Conservation (phyloP, 2,329 filamentous ascomycete species). For the Monilinia fructicola region DNA sequence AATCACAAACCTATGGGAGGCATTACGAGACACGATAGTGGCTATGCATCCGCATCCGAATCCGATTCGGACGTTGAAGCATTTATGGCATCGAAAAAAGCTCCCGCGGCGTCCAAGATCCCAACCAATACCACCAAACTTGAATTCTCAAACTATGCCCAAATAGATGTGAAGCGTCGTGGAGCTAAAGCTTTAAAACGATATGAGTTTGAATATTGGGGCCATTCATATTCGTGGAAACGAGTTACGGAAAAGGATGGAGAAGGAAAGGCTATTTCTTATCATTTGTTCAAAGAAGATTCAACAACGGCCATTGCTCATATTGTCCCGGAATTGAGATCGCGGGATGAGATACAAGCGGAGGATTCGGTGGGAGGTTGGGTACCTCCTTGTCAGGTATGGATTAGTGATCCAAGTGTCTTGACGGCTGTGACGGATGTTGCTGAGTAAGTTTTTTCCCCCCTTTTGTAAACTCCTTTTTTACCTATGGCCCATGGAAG, state of each 20-base stretch:
- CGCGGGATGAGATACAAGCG: constrained; percentile 65
- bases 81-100: constrained; percentile 38
- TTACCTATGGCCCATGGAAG: background rate
- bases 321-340: constrained; percentile 77
- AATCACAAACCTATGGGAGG: constrained; percentile 22
- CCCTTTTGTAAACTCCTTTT: background rate
- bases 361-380: constrained; percentile 81
- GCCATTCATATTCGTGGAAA: constrained; percentile 80
- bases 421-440: constrained; percentile 70
- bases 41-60: constrained; percentile 53
- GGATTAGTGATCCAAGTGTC: constrained; percentile 75
- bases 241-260: constrained; percentile 68
- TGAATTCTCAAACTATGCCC: constrained; percentile 96
- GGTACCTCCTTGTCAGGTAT: constrained; percentile 88
- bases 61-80: constrained; percentile 31
- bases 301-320: constrained; percentile 69
- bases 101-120: constrained; percentile 27
- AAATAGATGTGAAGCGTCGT: constrained; percentile 75
- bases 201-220: constrained; percentile 96
- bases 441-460: constrained; percentile 68
- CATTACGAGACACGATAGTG: constrained; percentile 49
- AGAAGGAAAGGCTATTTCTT: constrained; percentile 64
- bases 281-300: constrained; percentile 73
- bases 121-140: constrained; percentile 81
- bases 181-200: constrained; percentile 67